These are phyloP conservation scores for Teratosphaeriaceae sp. DNA, from an alignment of 2,329 filamentous ascomycete species.

Conservation along the genomic window DNA sequence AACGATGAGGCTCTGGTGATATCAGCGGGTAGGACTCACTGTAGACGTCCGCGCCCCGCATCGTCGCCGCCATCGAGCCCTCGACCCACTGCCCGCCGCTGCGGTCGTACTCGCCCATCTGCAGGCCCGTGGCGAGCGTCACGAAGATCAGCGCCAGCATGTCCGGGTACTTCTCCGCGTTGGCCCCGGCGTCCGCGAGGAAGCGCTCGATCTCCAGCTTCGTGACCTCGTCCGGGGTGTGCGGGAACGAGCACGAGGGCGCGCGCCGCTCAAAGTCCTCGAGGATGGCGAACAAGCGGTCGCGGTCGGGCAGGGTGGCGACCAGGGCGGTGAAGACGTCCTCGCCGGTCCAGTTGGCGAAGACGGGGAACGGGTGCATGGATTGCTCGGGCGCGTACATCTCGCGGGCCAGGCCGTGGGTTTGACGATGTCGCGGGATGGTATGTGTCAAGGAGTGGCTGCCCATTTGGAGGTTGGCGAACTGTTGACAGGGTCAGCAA, in stretches of 20 bases:
- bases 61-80: conserved; percentile 31
- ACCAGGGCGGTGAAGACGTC: conserved; percentile 17
- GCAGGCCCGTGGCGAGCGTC: conserved; percentile 40
- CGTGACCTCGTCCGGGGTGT: conserved; percentile 39
- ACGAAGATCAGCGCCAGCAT: conserved; percentile 45
- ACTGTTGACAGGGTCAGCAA: conserved; percentile 22
- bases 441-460: conserved; percentile 38
- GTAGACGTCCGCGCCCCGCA: conserved; percentile 37
- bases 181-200: conserved; percentile 34
- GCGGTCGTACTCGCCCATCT: conserved; percentile 40
- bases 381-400: conserved; percentile 34
- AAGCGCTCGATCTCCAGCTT: conserved; percentile 40
- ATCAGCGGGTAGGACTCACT: conserved; percentile 29
- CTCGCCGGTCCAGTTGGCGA: conserved; percentile 25
- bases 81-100: conserved; percentile 33
- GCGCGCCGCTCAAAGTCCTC: conserved; percentile 38
- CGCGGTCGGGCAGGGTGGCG: conserved; percentile 31
- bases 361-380: conserved; percentile 41
- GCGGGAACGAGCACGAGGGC: conserved; percentile 39
- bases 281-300: conserved; percentile 35
- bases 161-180: conserved; percentile 39
- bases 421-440: conserved; percentile 29
- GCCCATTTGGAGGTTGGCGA: conserved; percentile 36
- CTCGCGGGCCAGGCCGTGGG: conserved; percentile 26
- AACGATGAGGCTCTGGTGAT: background rate